Base-by-base conservation (phyloP, 305 asterid genomes). In the Salvia sclarea region DNA sequence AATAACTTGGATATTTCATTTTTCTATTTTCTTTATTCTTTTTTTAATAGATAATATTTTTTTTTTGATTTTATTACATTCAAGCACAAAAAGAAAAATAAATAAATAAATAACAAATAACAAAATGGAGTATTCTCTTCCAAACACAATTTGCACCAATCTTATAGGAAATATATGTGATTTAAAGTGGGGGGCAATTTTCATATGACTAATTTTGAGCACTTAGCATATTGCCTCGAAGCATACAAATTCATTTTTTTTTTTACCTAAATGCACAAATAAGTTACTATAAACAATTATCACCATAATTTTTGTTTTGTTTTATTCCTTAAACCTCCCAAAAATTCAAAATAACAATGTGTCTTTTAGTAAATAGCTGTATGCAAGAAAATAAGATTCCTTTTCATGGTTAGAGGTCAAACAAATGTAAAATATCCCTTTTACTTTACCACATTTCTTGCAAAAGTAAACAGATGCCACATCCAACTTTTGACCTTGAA, bases 391-490 rank as follows among this genome's bases (percentile, higher is more conserved):
- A 65, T 37, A 8, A 11, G 44, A 65, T 65, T 48, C 77, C 53
- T 64, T 66, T 57, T 56, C 43, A 8, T 56, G 58, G 44, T 64
- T 64, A 64, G 6, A 45, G 67, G 61, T 72, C 62, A 72, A 55
- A 14, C 41, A n/a, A 55, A 31, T 62, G 59, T 54, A 21, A n/a
- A n/a, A 28, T 59, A 2, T 30, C 28, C 49, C 28, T 20, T 38
- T 28, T 52, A 53, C 38, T 31, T 57, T 57, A 28, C 57, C 57
- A 30, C 13, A 21, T 56, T 68, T 28, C 56, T 55, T 55, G 66
- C 66, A 56, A 44, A 68, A 57, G 59, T 31, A 14, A 17, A 28
- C 24, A 43, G 8, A 54, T 54, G 35, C 12, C 64, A 17, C 37
- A 25, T 41, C 18, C 52, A 22, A 28, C 37, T 63, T 33, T 58